Base-by-base conservation (phyloP, 805 yeast species). In the Ogataea methanolica region DNA sequence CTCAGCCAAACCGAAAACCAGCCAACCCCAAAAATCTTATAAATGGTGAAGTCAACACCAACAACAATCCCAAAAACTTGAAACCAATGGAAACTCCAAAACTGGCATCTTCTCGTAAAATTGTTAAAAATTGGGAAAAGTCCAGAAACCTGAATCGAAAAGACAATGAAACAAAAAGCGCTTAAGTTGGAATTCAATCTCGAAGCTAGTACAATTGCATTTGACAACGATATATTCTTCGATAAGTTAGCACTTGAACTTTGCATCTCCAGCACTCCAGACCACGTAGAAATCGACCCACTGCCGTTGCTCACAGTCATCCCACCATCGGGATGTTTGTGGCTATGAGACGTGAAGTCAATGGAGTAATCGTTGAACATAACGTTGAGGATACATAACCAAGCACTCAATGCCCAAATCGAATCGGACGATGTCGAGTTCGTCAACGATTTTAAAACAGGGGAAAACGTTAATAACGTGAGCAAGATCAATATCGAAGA, bases 341-440 rank as follows among this genome's bases (percentile, higher is more conserved):
- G 49, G 14, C 4, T 19, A 19, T 49, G 40, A 2, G 53, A 43
- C 1, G 57, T 55, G n/a, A 75, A 60, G 51, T 77, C 78, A 58
- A 77, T 71, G 35, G 85, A 75, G 62, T 85, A 84, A 65, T 88
- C 88, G 60, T 84, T 82, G 56, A 82, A 73, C 23, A 83, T 59
- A 3, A 90, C 68, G 57, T 89, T 89, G 39, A 82, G 69, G 11
- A 88, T 56, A 33, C 87, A 82, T 15, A 94, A 70, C 82, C 96
- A 85, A 41, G 84, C 81, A 7, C 95, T 80, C 5, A 94, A 66
- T 0, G 96, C 90, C 97, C 98, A 92, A 50, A 94, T 89, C 15
- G 97, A 88, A 68, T 94, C 98, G 0, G 94, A 85, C 0, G 97
- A 81, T 0, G 97, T 89, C 0, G 96, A 85, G 57, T 82, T 80